phyloP scores from a whole-genome alignment of 768 basidiomycete genomes.

The Panellus pusillus region DNA sequence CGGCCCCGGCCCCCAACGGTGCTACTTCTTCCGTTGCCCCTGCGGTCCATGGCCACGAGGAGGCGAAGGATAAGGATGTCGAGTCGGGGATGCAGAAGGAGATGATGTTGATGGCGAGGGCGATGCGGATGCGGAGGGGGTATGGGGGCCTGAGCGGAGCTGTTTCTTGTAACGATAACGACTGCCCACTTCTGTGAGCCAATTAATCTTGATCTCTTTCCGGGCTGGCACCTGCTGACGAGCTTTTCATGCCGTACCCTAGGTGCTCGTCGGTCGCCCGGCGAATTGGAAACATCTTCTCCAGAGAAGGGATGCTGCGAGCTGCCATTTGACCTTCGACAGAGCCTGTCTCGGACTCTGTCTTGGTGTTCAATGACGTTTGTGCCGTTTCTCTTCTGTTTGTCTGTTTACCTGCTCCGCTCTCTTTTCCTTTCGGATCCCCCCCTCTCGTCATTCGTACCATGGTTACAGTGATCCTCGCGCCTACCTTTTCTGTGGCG shows the following conservation, averaged over 20 bases:
- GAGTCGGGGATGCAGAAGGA: background rate
- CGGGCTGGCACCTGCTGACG: slow-evolving; percentile 5
- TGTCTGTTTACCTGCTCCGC: no score
- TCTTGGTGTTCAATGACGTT: slow-evolving; percentile 6
- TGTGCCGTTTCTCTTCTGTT: background rate
- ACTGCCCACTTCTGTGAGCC: no score
- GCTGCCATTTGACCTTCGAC: slow-evolving; percentile 16
- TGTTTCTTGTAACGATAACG: no score
- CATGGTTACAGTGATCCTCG: no score
- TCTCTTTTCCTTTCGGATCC: no score
- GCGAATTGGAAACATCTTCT: background rate
- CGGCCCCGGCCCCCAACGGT: background rate
- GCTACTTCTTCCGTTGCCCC: background rate
- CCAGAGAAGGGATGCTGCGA: background rate
- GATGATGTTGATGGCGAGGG: background rate
- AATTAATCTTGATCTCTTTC: no score
- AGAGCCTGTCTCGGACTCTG: slow-evolving; percentile 2
- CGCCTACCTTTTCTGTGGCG: no score
- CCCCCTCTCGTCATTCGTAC: no score
- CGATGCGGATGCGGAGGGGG: background rate
- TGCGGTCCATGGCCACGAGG: no score
- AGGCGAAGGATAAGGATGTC: background rate
- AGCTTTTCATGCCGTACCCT: background rate
- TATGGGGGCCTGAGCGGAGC: background rate
- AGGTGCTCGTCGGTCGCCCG: no score